Evolutionary conservation across 2,329 filamentous ascomycete genomes (phyloP).

Genomic region (Penicillium sp.): DNA sequence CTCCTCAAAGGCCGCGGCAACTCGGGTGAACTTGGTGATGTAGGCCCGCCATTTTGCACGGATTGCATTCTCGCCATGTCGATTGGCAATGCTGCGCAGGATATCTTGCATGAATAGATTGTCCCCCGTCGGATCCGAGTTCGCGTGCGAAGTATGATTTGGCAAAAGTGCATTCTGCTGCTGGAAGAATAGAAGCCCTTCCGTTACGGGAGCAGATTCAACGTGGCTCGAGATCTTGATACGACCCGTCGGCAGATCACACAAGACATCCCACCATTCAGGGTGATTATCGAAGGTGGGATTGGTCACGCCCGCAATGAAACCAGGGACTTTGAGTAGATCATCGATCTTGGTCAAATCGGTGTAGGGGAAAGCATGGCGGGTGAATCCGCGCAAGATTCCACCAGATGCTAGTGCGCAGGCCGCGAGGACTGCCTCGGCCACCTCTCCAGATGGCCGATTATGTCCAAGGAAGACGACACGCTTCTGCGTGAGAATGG

Average conservation of each 20-base stretch:
- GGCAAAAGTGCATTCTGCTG: conserved; percentile 52
- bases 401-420: conserved; percentile 91
- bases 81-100: conserved; percentile 72
- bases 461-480: conserved; percentile 95
- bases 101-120: conserved; percentile 84
- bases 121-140: conserved; percentile 74
- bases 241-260: conserved; percentile 83
- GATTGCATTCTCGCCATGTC: conserved; percentile 85
- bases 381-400: conserved; percentile 85
- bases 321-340: conserved; percentile 88
- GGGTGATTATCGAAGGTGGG: conserved; percentile 91
- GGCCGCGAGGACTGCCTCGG: conserved; percentile 95
- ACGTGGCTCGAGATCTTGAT: conserved; percentile 93
- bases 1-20: conserved; percentile 92
- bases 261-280: conserved; percentile 97
- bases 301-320: conserved; percentile 96
- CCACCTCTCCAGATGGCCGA: conserved; percentile 89
- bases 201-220: conserved; percentile 72
- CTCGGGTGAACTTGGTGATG: conserved; percentile 87
- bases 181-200: conserved; percentile 82
- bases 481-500: conserved; percentile 90
- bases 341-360: conserved; percentile 98
- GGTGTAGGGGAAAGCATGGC: conserved; percentile 96
- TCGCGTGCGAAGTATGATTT: conserved; percentile 23
- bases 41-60: conserved; percentile 90